Evolutionary conservation across 192 early-diverging fungal species (phyloP).

Genomic region (Coemansia sp.): DNA sequence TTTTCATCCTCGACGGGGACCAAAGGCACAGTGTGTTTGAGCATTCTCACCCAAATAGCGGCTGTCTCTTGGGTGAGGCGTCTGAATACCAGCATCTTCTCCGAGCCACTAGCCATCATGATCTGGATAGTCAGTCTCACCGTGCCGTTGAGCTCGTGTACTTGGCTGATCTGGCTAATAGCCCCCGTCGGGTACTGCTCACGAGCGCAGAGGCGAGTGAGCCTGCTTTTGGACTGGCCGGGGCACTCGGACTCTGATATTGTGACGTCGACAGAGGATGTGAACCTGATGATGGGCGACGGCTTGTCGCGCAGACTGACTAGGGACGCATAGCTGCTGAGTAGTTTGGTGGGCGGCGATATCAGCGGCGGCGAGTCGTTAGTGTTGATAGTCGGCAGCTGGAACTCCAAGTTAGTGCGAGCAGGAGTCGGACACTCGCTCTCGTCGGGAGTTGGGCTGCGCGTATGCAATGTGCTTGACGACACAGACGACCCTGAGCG

Average conservation of each 20-base stretch:
- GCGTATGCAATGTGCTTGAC: conserved; percentile 34
- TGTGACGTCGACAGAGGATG: conserved; percentile 17
- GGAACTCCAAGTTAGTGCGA: conserved; percentile 14
- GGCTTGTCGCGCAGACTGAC: conserved; percentile 41
- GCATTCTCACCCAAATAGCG: conserved; percentile 44
- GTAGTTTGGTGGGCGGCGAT: conserved; percentile 22
- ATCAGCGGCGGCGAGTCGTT: conserved; percentile 26
- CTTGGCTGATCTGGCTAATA: conserved; percentile 43
- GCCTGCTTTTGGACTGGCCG: not conserved
- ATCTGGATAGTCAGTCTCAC: conserved; percentile 38
- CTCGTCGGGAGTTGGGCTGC: conserved; percentile 16
- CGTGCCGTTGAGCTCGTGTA: conserved; percentile 33
- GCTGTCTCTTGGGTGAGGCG: conserved; percentile 33
- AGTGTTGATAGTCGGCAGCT: conserved; percentile 41
- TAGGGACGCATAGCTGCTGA: conserved; percentile 47
- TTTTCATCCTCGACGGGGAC: conserved; percentile 26
- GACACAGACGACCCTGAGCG: conserved; percentile 40
- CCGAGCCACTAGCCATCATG: conserved; percentile 19
- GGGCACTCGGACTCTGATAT: conserved; percentile 1
- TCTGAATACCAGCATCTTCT: conserved; percentile 23
- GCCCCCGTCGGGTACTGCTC: conserved; percentile 22
- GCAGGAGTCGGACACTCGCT: not conserved
- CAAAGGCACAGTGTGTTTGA: conserved; percentile 31
- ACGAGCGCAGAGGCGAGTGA: conserved; percentile 23
- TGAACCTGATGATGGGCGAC: conserved; percentile 33